Evolutionary conservation across 257 asterid genomes (phyloP).

Genomic region (Mentha longifolia): DNA sequence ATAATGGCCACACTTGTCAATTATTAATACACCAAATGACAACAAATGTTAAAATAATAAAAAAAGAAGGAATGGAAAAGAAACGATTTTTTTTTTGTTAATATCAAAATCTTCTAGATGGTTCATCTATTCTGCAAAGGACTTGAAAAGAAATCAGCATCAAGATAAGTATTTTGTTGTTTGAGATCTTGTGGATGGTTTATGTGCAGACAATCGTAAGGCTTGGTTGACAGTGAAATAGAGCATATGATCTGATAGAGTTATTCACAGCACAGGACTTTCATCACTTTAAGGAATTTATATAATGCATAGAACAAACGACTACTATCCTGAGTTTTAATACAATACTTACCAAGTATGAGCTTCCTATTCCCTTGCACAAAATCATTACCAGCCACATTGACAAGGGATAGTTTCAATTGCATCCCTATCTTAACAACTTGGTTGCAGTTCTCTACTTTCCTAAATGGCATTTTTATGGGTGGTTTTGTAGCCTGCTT

Average conservation of each 20-base stretch:
- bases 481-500: slow-evolving; percentile 95
- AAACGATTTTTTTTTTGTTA: not conserved
- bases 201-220: not conserved
- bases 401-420: slow-evolving; percentile 86
- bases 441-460: slow-evolving; percentile 98
- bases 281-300: slow-evolving; percentile 1
- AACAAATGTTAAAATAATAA: not conserved
- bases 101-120: not conserved
- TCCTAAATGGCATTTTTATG: slow-evolving; percentile 90
- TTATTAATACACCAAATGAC: slow-evolving; percentile 6
- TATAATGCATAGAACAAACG: slow-evolving; percentile 9
- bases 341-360: slow-evolving; percentile 70
- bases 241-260: not conserved
- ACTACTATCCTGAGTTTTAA: slow-evolving; percentile 4
- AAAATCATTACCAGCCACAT: slow-evolving; percentile 94
- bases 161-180: not conserved
- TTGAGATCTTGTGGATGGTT: not conserved
- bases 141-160: not conserved
- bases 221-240: not conserved
- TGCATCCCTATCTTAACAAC: slow-evolving; percentile 81
- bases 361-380: slow-evolving; percentile 98
- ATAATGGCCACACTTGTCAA: not conserved
- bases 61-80: not conserved
- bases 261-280: slow-evolving; percentile 15
- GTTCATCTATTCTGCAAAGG: not conserved